phyloP scores from a whole-genome alignment of 139 green algal species.

The Gonium pectorale region DNA sequence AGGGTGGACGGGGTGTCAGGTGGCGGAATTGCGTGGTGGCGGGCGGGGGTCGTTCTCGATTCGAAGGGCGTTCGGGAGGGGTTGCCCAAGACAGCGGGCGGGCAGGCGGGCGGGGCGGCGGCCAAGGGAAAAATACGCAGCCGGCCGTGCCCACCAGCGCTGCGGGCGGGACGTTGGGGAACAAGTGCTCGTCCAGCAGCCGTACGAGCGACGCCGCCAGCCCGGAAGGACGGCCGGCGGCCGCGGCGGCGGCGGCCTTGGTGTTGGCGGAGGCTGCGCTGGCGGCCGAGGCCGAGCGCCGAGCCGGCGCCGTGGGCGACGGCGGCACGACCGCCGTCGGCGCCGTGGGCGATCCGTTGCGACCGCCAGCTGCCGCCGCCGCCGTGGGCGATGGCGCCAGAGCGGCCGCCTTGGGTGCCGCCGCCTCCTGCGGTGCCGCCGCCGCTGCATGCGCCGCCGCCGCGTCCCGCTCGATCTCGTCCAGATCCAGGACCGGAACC shows the following conservation, averaged over 20 bases:
- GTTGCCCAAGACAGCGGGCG: neutral
- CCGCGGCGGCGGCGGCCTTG: neutral
- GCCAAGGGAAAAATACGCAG: neutral
- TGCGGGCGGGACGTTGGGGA: constrained; percentile 41
- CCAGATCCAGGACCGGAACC: too few species aligned
- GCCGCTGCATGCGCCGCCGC: neutral
- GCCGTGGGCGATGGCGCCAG: neutral
- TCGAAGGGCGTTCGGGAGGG: neutral
- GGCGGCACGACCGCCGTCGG: neutral
- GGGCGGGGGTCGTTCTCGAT: neutral
- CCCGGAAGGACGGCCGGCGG: neutral
- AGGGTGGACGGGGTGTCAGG: neutral
- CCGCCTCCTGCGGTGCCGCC: neutral
- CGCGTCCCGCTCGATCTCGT: neutral
- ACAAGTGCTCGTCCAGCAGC: constrained; percentile 56
- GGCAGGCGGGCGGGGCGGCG: neutral
- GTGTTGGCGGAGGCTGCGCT: neutral
- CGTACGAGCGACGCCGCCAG: neutral
- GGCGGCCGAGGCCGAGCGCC: neutral
- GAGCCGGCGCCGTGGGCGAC: neutral
- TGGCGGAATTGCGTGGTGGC: neutral
- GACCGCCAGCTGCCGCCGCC: neutral
- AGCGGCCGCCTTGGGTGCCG: constrained; percentile 4
- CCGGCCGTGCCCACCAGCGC: constrained; percentile 32
- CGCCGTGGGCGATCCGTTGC: neutral